phyloP scores from a whole-genome alignment of 441 rosid species.

The Adansonia rubrostipa region DNA sequence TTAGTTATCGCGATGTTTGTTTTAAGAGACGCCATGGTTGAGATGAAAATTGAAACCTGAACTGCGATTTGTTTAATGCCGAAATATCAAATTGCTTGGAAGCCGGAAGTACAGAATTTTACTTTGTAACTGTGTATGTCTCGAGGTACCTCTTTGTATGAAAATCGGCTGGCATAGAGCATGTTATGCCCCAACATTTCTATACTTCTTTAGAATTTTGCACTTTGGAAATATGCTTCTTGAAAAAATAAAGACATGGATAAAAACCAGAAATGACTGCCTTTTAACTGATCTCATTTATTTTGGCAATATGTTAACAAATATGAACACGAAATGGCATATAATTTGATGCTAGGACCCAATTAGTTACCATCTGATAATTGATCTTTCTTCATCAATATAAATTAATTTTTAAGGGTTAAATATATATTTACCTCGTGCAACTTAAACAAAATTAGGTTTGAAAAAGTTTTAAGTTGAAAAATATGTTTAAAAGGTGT shows the following conservation, averaged over 20 bases:
- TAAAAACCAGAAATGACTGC: neutral
- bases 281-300: neutral
- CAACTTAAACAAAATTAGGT: too few species aligned
- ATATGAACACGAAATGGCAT: neutral
- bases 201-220: neutral
- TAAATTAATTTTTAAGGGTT: too few species aligned
- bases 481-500: too few species aligned
- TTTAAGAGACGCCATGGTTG: neutral
- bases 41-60: neutral
- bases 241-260: neutral
- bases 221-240: neutral
- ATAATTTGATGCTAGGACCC: neutral
- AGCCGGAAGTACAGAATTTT: neutral
- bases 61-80: neutral
- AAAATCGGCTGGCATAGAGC: neutral
- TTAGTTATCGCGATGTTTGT: neutral
- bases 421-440: too few species aligned
- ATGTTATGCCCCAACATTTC: neutral
- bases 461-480: too few species aligned
- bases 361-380: neutral
- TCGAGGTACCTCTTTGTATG: neutral
- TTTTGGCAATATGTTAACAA: neutral
- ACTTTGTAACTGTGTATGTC: neutral
- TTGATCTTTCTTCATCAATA: neutral
- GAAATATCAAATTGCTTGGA: neutral